Evolutionary conservation across 2,329 filamentous ascomycete species (phyloP), one percentile per base, ranked within the genome.

Genomic region (Zarea fungicola): DNA sequence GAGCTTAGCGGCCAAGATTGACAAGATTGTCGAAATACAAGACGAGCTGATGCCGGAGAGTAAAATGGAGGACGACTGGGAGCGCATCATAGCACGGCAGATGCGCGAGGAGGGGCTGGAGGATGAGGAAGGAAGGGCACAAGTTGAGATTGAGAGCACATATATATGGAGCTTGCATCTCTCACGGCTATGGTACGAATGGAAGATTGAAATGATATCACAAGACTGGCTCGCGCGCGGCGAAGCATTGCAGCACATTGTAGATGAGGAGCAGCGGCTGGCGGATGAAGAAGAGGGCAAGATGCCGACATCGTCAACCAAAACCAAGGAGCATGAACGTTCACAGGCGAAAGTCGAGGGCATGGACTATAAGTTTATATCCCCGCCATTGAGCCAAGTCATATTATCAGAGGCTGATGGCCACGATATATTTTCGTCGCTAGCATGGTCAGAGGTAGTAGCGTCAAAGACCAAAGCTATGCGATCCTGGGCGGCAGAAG

Each of bases 41-140:
- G 70, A 74, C 4, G 66, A 73, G 1, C 44, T 52, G 2, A 16
- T 65, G 5, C 40, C 54, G 8, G 53, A 56, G 0, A 66, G 69
- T 0, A 23, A 45, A 28, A 54, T 63, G 5, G 75, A 78, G 51
- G 79, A 82, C 55, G 41, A 52, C 16, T 82, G 78, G 76, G 76
- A 79, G 25, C 22, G 28, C 5, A 35, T 67, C 14, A 56, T 78
- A 28, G 54, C 49, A 5, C 39, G 55, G 10, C 53, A 67, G 43
- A 53, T 64, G 32, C 43, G 25, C 21, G 21, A 48, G 8, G 56
- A 62, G 36, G 52, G 53, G 1, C 31, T 53, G 6, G 10, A n/a
- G 19, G 36, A 11, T 11, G 13, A 23, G 22, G 45, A 34, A n/a
- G 50, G 51, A 8, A n/a, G n/a, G n/a, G n/a, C n/a, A n/a, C n/a